Evolutionary conservation across 2,329 filamentous ascomycete genomes (phyloP).

Genomic region (Aspergillus japonicus): DNA sequence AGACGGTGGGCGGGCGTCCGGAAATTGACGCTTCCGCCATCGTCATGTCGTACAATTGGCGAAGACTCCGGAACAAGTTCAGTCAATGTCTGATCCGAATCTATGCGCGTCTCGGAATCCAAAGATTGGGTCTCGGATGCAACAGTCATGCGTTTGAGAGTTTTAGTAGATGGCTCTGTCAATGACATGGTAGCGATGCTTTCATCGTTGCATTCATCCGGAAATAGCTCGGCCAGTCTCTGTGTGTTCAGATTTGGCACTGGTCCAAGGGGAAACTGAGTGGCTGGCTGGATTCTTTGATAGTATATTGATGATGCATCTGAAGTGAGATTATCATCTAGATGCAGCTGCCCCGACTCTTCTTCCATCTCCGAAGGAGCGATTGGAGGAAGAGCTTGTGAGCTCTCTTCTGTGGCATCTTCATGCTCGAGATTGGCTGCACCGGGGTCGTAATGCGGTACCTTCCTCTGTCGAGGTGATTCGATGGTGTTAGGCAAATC

Average conservation of each 20-base stretch:
- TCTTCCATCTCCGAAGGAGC: constrained; percentile 23
- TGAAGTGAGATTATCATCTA: constrained; percentile 32
- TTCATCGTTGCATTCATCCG: constrained; percentile 26
- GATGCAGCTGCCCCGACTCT: constrained; percentile 23
- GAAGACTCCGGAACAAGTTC: constrained; percentile 43
- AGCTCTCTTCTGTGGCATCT: constrained; percentile 24
- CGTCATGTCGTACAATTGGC: constrained; percentile 26
- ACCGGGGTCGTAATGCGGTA: not conserved
- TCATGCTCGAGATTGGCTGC: constrained; percentile 9
- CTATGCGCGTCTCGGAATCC: constrained; percentile 16
- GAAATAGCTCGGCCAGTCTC: constrained; percentile 40
- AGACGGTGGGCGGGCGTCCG: constrained; percentile 19
- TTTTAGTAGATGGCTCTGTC: constrained; percentile 10
- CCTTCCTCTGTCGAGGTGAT: constrained; percentile 5
- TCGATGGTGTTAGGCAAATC: constrained; percentile 16
- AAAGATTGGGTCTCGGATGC: constrained; percentile 8
- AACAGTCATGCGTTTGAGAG: constrained; percentile 1
- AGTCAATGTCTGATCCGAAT: constrained; percentile 26
- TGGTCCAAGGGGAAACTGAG: constrained; percentile 39
- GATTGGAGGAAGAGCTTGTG: constrained; percentile 33
- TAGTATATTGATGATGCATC: constrained; percentile 42
- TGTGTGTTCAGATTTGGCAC: constrained; percentile 38
- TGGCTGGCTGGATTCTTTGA: constrained; percentile 34
- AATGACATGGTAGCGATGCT: constrained; percentile 6
- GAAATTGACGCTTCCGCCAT: constrained; percentile 8